Percentiles rank a stretch among this genome's conserved stretches.
Conservation (phyloP, 129 eudicot genomes). For the Apium graveolens region DNA sequence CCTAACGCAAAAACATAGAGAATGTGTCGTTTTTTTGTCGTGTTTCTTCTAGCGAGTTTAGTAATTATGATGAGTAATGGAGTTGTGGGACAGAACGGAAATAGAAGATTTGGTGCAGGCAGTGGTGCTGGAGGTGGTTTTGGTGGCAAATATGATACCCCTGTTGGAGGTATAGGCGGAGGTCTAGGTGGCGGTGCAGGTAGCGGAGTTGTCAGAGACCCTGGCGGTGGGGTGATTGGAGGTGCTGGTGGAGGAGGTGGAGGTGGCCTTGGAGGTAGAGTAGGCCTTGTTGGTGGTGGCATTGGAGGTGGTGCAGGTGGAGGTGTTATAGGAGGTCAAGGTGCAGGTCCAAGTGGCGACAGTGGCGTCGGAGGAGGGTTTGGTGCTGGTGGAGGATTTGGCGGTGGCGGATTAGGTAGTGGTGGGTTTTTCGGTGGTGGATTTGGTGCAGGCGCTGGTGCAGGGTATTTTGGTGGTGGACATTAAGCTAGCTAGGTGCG, state of each 20-base stretch:
- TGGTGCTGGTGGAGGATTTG: constrained; percentile 4
- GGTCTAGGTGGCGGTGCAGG: constrained; percentile 2
- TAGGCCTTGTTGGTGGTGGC: background rate
- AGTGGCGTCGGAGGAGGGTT: constrained; percentile 2
- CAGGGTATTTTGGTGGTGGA: constrained; percentile 1
- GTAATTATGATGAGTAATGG: background rate
- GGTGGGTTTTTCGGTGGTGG: constrained; percentile 7
- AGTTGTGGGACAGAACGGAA: background rate
- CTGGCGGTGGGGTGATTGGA: background rate
- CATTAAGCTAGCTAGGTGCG: background rate
- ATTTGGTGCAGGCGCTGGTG: background rate
- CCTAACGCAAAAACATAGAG: background rate
- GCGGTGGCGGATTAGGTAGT: constrained; percentile 3
- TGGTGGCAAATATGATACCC: background rate
- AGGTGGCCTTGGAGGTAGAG: background rate
- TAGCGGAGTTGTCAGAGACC: background rate
- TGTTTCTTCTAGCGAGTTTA: background rate
- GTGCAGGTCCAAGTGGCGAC: background rate
- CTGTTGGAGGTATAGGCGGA: background rate
- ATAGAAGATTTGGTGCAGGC: background rate
- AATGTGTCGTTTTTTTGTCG: background rate
- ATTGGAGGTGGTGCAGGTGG: constrained; percentile 7
- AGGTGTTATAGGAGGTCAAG: background rate
- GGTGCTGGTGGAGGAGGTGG: constrained; percentile 6
- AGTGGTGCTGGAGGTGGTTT: background rate